These are phyloP conservation scores for Cryptococcus sp. DNA, from an alignment of 1,284 basidiomycete genomes.

Conservation along the genomic window DNA sequence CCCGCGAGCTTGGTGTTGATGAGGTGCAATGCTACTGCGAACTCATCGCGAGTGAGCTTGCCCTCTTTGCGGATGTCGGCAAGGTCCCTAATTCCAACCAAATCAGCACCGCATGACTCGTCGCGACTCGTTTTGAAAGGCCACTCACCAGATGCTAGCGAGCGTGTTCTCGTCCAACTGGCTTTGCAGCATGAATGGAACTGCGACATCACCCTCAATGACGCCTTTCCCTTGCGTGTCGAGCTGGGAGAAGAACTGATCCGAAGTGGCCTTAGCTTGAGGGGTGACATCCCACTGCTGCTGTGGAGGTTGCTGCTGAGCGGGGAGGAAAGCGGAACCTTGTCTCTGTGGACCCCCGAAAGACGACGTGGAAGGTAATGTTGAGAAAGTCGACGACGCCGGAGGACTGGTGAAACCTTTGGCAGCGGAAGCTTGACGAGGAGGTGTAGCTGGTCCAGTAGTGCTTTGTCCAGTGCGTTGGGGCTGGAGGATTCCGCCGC, in stretches of 20 bases:
- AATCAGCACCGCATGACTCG: slow-evolving; percentile 4
- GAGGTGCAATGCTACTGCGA: slow-evolving; percentile 94
- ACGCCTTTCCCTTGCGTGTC: slow-evolving; percentile 75
- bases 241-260: slow-evolving; percentile 80
- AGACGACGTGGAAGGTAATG: slow-evolving; percentile 16
- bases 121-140: too few relatives aligned
- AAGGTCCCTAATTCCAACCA: slow-evolving; percentile 70
- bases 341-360: slow-evolving; percentile 24
- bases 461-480: slow-evolving; percentile 56
- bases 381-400: slow-evolving; percentile 14
- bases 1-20: slow-evolving; percentile 87
- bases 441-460: slow-evolving; percentile 14
- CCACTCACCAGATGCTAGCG: slow-evolving; percentile 82
- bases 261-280: slow-evolving; percentile 76
- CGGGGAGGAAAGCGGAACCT: slow-evolving; percentile 21
- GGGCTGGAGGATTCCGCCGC: slow-evolving; percentile 43
- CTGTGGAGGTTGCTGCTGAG: slow-evolving; percentile 17
- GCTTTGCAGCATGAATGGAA: slow-evolving; percentile 94
- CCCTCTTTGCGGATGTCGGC: slow-evolving; percentile 90
- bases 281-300: slow-evolving; percentile 81
- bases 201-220: slow-evolving; percentile 91
- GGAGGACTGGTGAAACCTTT: slow-evolving; percentile 15
- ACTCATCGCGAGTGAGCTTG: slow-evolving; percentile 83
- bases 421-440: slow-evolving; percentile 9
- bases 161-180: slow-evolving; percentile 80